Evolutionary conservation across 306 rosid species (phyloP).

Genomic region (Trifolium dubium): DNA sequence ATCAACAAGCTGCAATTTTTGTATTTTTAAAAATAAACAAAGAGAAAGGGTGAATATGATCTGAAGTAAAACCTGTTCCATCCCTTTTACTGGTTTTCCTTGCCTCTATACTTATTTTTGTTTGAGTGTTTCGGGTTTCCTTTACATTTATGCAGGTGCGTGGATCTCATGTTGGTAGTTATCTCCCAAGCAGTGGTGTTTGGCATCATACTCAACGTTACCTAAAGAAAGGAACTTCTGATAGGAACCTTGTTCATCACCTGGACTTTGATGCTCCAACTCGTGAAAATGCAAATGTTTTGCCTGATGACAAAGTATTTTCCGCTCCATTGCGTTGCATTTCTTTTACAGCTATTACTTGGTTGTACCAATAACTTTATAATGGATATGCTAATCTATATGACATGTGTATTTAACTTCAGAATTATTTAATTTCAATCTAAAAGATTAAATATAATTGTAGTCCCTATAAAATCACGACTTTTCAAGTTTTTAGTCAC

Average conservation of each 20-base stretch:
- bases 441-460: not conserved
- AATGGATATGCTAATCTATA: constrained; percentile 20
- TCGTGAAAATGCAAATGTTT: constrained; percentile 88
- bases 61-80: not conserved
- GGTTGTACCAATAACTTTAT: constrained; percentile 26
- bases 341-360: constrained; percentile 37
- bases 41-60: constrained; percentile 2
- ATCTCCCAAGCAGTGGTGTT: constrained; percentile 88
- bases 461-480: not conserved
- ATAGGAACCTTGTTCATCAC: constrained; percentile 71
- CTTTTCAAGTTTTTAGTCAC: not conserved
- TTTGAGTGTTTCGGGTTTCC: constrained; percentile 19
- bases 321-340: constrained; percentile 28
- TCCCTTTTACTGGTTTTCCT: constrained; percentile 23
- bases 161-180: constrained; percentile 94
- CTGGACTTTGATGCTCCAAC: constrained; percentile 98
- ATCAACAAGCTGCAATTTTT: not conserved
- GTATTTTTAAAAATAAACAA: not conserved
- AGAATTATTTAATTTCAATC: constrained; percentile 5
- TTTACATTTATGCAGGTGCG: constrained; percentile 62
- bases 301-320: constrained; percentile 84
- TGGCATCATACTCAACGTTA: constrained; percentile 92
- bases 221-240: constrained; percentile 74
- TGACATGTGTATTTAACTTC: constrained; percentile 30
- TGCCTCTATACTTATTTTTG: constrained; percentile 16